Percentiles rank a stretch among this genome's conserved stretches.
Conservation (phyloP, 441 rosid genomes). For the Macaranga tanarius region DNA sequence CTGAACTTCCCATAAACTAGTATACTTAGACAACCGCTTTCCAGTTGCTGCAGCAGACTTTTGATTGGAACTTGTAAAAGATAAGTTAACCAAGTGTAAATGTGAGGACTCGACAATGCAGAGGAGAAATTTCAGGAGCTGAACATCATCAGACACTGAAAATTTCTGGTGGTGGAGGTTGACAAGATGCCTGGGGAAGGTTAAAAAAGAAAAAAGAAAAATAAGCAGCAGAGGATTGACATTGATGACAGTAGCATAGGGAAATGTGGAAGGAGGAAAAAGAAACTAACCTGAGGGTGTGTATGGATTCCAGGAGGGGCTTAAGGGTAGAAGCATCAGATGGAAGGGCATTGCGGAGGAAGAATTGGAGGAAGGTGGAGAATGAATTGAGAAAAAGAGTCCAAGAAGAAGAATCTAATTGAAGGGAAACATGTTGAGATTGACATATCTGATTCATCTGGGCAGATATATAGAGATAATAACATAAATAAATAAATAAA, state of each 20-base stretch:
- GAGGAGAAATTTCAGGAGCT: conserved; percentile 66
- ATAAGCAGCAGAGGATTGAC: background rate
- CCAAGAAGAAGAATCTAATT: conserved; percentile 56
- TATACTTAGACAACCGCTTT: conserved; percentile 38
- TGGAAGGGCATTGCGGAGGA: conserved; percentile 34
- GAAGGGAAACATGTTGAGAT: conserved; percentile 47
- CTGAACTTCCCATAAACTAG: conserved; percentile 63
- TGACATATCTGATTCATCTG: conserved; percentile 54
- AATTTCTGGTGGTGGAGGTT: conserved; percentile 36
- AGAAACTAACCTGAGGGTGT: conserved; percentile 51
- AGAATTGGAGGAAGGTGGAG: conserved; percentile 43
- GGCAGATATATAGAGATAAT: background rate
- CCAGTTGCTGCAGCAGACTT: conserved; percentile 39
- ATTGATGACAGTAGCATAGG: background rate
- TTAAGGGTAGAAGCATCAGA: conserved; percentile 20
- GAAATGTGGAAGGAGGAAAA: background rate
- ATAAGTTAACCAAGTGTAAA: conserved; percentile 36
- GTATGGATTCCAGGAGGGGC: conserved; percentile 51
- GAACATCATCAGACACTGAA: conserved; percentile 46
- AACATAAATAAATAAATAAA: background rate
- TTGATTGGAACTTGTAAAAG: conserved; percentile 33
- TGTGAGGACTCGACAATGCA: conserved; percentile 40
- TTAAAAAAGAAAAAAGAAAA: background rate
- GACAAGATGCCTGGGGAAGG: conserved; percentile 45
- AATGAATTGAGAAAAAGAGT: conserved; percentile 47